A percentile compares a stretch with the other conserved stretches of the same genome.
phyloP scores from a whole-genome alignment of 202 grass and related monocot species.

The Zizania palustris region DNA sequence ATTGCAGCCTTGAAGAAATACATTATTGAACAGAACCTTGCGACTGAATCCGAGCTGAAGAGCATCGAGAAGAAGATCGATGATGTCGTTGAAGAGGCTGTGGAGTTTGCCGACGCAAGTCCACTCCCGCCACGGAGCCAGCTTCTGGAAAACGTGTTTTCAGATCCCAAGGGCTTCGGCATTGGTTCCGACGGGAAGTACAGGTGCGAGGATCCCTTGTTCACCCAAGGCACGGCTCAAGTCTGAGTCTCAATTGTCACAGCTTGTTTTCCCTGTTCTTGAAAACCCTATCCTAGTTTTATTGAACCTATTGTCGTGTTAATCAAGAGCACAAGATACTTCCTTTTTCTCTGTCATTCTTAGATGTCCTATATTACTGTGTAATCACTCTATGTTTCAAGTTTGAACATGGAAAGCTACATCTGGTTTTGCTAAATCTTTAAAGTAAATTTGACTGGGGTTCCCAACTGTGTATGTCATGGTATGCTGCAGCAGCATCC shows the following conservation, averaged over 20 bases:
- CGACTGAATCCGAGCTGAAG: slow-evolving; percentile 80
- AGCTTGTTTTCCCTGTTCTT: slow-evolving; percentile 32
- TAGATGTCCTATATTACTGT: slow-evolving; percentile 19
- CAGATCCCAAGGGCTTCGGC: slow-evolving; percentile 90
- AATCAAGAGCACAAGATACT: slow-evolving; percentile 20
- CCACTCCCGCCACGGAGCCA: slow-evolving; percentile 80
- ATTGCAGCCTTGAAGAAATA: slow-evolving; percentile 76
- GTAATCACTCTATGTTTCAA: too few species aligned
- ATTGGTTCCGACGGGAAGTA: slow-evolving; percentile 85
- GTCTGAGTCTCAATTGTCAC: slow-evolving; percentile 49
- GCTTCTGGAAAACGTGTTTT: slow-evolving; percentile 85
- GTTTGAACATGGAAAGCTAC: too few species aligned
- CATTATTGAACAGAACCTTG: slow-evolving; percentile 69
- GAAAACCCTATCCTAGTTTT: slow-evolving; percentile 49
- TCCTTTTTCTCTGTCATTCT: slow-evolving; percentile 33
- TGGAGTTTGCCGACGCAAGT: slow-evolving; percentile 88
- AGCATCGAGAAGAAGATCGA: slow-evolving; percentile 81
- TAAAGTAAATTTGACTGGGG: not conserved
- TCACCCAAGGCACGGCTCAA: slow-evolving; percentile 84
- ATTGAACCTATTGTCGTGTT: slow-evolving; percentile 25
- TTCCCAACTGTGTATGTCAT: not conserved
- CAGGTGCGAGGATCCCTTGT: slow-evolving; percentile 83
- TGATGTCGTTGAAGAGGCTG: slow-evolving; percentile 75
- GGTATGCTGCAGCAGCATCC: not conserved
- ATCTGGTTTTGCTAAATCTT: too few species aligned